These are phyloP conservation scores for Clausena lansium DNA, from an alignment of 345 rosid genomes.

Conservation along the genomic window DNA sequence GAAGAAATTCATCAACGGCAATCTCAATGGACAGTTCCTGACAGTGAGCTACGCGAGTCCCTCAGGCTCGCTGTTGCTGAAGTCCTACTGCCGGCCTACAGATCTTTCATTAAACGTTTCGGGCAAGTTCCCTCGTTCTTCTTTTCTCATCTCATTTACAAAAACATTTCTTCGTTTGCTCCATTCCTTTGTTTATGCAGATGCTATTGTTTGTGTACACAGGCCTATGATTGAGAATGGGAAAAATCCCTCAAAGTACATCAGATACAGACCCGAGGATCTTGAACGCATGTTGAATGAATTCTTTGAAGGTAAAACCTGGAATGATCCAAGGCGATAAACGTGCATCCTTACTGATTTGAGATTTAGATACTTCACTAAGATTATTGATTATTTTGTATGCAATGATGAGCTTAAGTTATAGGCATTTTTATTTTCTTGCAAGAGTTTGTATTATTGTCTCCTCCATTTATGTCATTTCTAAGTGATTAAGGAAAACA, in stretches of 20 bases:
- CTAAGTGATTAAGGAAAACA: not conserved
- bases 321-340: conserved; percentile 78
- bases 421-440: conserved; percentile 8
- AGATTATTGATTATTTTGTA: not conserved
- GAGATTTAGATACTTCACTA: not conserved
- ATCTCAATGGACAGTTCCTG: conserved; percentile 97
- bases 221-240: conserved; percentile 92
- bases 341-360: not conserved
- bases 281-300: conserved; percentile 89
- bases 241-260: conserved; percentile 78
- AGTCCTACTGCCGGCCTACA: conserved; percentile 88
- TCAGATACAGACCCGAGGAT: conserved; percentile 72
- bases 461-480: not conserved
- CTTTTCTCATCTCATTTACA: not conserved
- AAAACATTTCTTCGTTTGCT: not conserved
- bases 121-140: conserved; percentile 44
- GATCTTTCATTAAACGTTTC: conserved; percentile 87
- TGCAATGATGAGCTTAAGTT: conserved; percentile 19
- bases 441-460: not conserved
- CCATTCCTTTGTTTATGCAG: conserved; percentile 3
- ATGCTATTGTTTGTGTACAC: conserved; percentile 12
- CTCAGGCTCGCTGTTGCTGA: conserved; percentile 95
- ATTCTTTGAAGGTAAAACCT: conserved; percentile 88
- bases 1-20: conserved; percentile 94
- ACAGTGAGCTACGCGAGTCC: conserved; percentile 90